Percentiles rank a stretch among this genome's conserved stretches.
These are phyloP conservation scores for Beta macrorhiza DNA, from an alignment of 179 eudicot species.

Conservation along the genomic window DNA sequence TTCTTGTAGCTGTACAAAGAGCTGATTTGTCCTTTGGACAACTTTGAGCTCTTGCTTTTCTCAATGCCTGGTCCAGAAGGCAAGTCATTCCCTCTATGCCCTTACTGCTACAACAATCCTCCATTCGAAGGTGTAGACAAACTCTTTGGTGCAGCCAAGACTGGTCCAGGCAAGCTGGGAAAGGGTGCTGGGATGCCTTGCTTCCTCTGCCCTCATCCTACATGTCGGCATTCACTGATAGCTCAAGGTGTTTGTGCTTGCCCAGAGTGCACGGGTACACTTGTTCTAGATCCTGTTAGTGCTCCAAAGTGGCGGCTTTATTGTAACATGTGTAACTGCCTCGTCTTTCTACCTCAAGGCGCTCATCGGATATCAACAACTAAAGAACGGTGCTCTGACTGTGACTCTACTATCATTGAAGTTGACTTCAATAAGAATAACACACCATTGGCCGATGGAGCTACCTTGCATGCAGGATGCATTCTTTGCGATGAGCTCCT, in stretches of 20 bases:
- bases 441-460: constrained; percentile 74
- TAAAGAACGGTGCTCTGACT: constrained; percentile 63
- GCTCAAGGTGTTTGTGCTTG: constrained; percentile 97
- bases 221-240: constrained; percentile 72
- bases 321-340: constrained; percentile 91
- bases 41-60: constrained; percentile 80
- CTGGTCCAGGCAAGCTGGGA: constrained; percentile 55
- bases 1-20: constrained; percentile 78
- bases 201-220: constrained; percentile 91
- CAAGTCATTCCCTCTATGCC: constrained; percentile 91
- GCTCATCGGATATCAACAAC: constrained; percentile 87
- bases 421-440: constrained; percentile 91
- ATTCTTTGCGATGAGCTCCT: constrained; percentile 85
- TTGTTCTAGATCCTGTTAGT: constrained; percentile 88
- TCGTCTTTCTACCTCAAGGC: constrained; percentile 79
- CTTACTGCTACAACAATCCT: constrained; percentile 93
- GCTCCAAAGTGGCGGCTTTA: constrained; percentile 93
- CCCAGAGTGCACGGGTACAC: constrained; percentile 90
- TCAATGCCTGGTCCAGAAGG: constrained; percentile 94
- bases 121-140: constrained; percentile 85
- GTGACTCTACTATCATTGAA: constrained; percentile 77
- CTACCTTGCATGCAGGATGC: constrained; percentile 73
- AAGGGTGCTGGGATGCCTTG: constrained; percentile 99
- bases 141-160: constrained; percentile 61
- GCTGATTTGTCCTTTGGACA: constrained; percentile 83